Conservation (phyloP, 2,329 filamentous ascomycete genomes). For the Talaromyces rugulosus region DNA sequence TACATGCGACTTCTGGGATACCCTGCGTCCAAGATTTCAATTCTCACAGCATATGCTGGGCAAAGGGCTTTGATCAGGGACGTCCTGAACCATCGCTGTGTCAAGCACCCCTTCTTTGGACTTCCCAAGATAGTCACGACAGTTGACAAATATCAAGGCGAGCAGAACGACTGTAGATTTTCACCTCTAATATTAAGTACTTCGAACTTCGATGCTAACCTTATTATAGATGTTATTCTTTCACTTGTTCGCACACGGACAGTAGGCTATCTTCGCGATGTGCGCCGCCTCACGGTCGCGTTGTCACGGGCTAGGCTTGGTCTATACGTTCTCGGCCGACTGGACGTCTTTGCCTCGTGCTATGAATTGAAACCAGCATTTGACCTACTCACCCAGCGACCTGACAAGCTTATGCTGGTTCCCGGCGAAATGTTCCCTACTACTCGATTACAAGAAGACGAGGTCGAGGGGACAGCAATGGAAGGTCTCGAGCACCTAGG, state of each 20-base stretch:
- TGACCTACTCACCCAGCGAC: slow-evolving; percentile 68
- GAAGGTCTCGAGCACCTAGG: slow-evolving; percentile 89
- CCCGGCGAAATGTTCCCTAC: slow-evolving; percentile 84
- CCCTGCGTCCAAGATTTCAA: slow-evolving; percentile 75
- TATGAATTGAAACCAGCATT: slow-evolving; percentile 87
- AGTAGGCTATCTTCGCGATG: slow-evolving; percentile 88
- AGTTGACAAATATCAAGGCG: slow-evolving; percentile 97
- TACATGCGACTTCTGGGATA: slow-evolving; percentile 98
- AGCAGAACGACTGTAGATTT: slow-evolving; percentile 91
- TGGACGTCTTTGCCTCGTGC: slow-evolving; percentile 82
- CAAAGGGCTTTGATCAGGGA: slow-evolving; percentile 85
- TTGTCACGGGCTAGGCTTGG: slow-evolving; percentile 88
- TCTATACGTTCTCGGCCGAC: slow-evolving; percentile 84
- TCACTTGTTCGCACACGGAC: slow-evolving; percentile 84
- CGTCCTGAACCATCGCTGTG: slow-evolving; percentile 78
- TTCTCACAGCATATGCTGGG: slow-evolving; percentile 89
- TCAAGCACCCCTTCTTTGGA: slow-evolving; percentile 78
- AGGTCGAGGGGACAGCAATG: slow-evolving; percentile 63
- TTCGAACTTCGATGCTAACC: slow-evolving; percentile 8
- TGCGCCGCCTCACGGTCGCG: slow-evolving; percentile 89
- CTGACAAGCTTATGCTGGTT: slow-evolving; percentile 74
- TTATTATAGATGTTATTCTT: slow-evolving; percentile 72
- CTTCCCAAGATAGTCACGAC: slow-evolving; percentile 86
- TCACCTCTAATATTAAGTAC: slow-evolving; percentile 23
- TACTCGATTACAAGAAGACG: slow-evolving; percentile 48